These are phyloP conservation scores for Naganishia friedmannii DNA, from an alignment of 768 basidiomycete genomes.

Conservation along the genomic window DNA sequence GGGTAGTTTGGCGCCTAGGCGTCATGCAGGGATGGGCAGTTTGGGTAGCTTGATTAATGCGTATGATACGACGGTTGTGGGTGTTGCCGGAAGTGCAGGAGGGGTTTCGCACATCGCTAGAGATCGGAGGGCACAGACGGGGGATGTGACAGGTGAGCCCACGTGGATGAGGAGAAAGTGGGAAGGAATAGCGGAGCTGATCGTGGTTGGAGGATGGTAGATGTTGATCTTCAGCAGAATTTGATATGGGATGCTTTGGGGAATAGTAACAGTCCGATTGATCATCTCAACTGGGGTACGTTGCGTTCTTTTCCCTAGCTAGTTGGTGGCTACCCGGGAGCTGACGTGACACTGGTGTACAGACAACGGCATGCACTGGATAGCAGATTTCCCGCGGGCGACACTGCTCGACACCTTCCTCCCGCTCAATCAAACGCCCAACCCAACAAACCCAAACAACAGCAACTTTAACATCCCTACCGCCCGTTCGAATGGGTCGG, in stretches of 20 bases:
- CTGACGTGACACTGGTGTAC: neutral
- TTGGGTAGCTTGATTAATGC: slow-evolving; percentile 15
- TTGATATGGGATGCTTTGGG: slow-evolving; percentile 30
- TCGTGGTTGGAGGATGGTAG: neutral
- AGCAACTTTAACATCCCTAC: slow-evolving; percentile 12
- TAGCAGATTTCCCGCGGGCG: slow-evolving; percentile 17
- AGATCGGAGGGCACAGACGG: neutral
- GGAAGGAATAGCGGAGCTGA: neutral
- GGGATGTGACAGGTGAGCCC: neutral
- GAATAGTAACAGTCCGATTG: slow-evolving; percentile 11
- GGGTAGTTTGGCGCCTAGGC: slow-evolving; percentile 18
- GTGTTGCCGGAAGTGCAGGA: neutral
- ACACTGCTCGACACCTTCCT: slow-evolving; percentile 14
- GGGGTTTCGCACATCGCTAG: neutral
- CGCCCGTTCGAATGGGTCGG: neutral
- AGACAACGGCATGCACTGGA: slow-evolving; percentile 31
- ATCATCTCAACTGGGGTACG: slow-evolving; percentile 25
- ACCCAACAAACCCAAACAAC: slow-evolving; percentile 16
- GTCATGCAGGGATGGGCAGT: neutral
- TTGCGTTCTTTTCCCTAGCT: neutral
- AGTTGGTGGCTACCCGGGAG: no score
- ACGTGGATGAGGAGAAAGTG: neutral
- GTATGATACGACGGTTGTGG: slow-evolving; percentile 1
- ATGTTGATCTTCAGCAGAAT: slow-evolving; percentile 25
- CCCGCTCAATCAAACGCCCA: slow-evolving; percentile 2